Evolutionary conservation across 805 yeast species (phyloP).

Genomic region (Ogataea paradorogensis): DNA sequence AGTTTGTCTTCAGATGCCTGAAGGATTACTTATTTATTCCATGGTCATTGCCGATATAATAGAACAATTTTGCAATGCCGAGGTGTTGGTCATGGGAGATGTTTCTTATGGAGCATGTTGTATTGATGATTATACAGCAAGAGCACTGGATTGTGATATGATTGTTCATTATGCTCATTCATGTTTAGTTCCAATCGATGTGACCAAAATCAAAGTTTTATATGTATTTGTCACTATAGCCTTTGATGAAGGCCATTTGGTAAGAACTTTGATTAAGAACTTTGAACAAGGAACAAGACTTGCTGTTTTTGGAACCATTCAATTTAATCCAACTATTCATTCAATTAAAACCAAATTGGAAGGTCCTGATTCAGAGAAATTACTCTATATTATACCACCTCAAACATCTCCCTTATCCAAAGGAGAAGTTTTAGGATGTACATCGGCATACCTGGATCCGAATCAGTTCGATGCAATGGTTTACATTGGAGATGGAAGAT

Average conservation of each 20-base stretch:
- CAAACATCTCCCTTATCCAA: conserved; percentile 90
- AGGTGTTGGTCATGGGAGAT: conserved; percentile 95
- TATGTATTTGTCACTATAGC: conserved; percentile 92
- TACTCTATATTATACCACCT: conserved; percentile 73
- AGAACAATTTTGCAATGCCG: conserved; percentile 85
- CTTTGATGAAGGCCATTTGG: conserved; percentile 78
- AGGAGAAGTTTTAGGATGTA: conserved; percentile 96
- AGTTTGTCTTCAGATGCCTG: conserved; percentile 97
- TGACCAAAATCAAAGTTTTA: conserved; percentile 86
- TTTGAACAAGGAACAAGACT: conserved; percentile 61
- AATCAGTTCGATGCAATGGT: conserved; percentile 74
- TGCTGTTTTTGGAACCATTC: conserved; percentile 93
- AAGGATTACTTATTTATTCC: conserved; percentile 86
- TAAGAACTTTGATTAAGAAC: conserved; percentile 72
- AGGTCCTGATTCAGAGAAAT: conserved; percentile 33
- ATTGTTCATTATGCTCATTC: conserved; percentile 97
- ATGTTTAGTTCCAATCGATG: conserved; percentile 91
- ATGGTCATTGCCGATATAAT: conserved; percentile 86
- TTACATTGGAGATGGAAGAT: conserved; percentile 94
- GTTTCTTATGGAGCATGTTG: conserved; percentile 99
- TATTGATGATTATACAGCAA: conserved; percentile 93
- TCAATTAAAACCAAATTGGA: conserved; percentile 62
- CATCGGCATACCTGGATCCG: conserved; percentile 75
- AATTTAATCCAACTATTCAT: conserved; percentile 93
- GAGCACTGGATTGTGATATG: conserved; percentile 89